Evolutionary conservation across 2,329 filamentous ascomycete genomes (phyloP).

Genomic region (Colletotrichum sp.): DNA sequence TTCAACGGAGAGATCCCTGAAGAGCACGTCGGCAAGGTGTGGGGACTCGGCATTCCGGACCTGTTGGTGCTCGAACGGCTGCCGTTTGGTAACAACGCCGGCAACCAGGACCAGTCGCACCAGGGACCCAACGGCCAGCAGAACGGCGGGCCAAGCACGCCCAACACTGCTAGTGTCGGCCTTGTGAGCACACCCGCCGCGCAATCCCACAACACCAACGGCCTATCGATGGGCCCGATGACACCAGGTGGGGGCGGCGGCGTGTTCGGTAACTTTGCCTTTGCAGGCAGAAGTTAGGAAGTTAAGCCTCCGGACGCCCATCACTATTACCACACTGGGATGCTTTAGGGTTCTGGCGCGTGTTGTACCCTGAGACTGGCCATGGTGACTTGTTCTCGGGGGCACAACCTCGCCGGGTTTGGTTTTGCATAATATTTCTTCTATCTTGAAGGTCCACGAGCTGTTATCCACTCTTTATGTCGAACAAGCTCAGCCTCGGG

Average conservation of each 20-base stretch:
- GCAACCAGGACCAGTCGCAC: slow-evolving; percentile 39
- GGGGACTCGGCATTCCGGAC: slow-evolving; percentile 83
- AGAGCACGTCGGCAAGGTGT: slow-evolving; percentile 88
- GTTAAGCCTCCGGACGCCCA: slow-evolving; percentile 18
- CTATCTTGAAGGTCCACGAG: neutral
- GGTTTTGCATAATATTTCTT: slow-evolving; percentile 8
- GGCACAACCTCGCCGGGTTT: neutral
- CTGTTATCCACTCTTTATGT: neutral
- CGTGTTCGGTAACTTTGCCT: slow-evolving; percentile 76
- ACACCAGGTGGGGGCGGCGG: slow-evolving; percentile 79
- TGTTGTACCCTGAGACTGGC: neutral
- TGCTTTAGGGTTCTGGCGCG: neutral
- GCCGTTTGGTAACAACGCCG: slow-evolving; percentile 35
- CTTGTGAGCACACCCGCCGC: slow-evolving; percentile 54
- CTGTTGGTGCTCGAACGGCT: slow-evolving; percentile 45
- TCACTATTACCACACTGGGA: neutral
- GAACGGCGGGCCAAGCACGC: slow-evolving; percentile 63
- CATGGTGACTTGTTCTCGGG: slow-evolving; percentile 4
- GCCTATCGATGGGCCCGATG: slow-evolving; percentile 68
- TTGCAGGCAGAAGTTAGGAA: slow-evolving; percentile 43
- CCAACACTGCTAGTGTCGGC: slow-evolving; percentile 67
- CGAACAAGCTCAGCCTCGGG: neutral
- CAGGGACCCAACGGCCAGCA: slow-evolving; percentile 40
- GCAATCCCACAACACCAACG: slow-evolving; percentile 62
- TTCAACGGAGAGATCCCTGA: slow-evolving; percentile 83